Conservation (phyloP, 202 grass and related monocot genomes). For the Zoysia matrella region DNA sequence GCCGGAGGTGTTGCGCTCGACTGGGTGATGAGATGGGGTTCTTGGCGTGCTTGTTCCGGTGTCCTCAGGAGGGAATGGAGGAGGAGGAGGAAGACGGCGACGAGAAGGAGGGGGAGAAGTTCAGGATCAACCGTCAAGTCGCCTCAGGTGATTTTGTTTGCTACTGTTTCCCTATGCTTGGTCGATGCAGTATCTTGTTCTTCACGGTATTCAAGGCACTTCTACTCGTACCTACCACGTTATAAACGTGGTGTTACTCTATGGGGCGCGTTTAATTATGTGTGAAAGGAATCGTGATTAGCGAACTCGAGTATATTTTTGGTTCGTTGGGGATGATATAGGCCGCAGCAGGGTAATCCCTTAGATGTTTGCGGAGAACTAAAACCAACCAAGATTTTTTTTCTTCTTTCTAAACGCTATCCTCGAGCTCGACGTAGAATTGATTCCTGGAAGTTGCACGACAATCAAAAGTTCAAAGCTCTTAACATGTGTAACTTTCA, state of each 20-base stretch:
- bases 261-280: neutral
- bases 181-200: neutral
- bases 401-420: neutral
- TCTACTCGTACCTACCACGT: neutral
- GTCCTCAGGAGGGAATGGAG: neutral
- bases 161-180: no score
- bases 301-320: neutral
- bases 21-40: slow-evolving; percentile 54
- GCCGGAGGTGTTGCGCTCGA: slow-evolving; percentile 1
- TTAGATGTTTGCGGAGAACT: neutral
- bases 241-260: neutral
- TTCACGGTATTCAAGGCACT: neutral
- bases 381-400: neutral
- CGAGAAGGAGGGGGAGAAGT: slow-evolving; percentile 28
- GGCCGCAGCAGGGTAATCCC: neutral
- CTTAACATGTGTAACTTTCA: neutral
- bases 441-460: neutral
- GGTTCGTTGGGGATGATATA: neutral
- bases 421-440: neutral
- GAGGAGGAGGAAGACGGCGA: slow-evolving; percentile 12
- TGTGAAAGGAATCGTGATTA: neutral
- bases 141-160: slow-evolving; percentile 43
- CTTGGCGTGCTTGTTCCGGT: slow-evolving; percentile 57
- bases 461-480: neutral
- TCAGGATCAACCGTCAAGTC: neutral